Conservation (phyloP, 257 asterid species). For the Agastache rugosa region DNA sequence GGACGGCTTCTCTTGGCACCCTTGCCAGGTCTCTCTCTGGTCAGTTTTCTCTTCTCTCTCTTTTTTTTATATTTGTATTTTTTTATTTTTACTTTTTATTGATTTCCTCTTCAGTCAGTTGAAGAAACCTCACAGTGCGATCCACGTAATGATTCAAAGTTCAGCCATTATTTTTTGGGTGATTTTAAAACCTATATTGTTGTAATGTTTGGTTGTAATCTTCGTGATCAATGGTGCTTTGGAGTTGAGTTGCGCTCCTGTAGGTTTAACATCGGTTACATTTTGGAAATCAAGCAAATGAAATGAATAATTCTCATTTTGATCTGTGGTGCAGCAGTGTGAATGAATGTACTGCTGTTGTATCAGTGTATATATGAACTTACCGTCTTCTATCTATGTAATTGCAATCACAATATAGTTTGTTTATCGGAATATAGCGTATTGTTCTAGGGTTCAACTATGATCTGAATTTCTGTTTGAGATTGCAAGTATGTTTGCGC, state of each 20-base stretch:
- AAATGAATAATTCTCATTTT: slow-evolving; percentile 4
- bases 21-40: slow-evolving; percentile 67
- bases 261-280: not conserved
- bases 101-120: not conserved
- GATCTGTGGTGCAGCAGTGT: not conserved
- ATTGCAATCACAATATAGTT: not conserved
- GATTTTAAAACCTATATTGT: not conserved
- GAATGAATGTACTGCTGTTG: not conserved
- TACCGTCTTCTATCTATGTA: not conserved
- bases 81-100: not conserved
- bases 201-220: not conserved
- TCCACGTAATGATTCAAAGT: not conserved
- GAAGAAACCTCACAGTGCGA: not conserved
- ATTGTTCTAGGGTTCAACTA: not conserved
- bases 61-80: not conserved
- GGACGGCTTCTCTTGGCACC: slow-evolving; percentile 68
- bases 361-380: not conserved
- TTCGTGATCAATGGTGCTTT: slow-evolving; percentile 15
- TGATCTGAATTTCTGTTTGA: not conserved
- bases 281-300: slow-evolving; percentile 18
- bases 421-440: not conserved
- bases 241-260: slow-evolving; percentile 7
- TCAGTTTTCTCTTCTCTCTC: slow-evolving; percentile 25
- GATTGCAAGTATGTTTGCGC: slow-evolving; percentile 4
- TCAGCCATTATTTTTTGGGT: not conserved